Conservation (phyloP, 441 rosid genomes). For the Flueggea neowawraea region DNA sequence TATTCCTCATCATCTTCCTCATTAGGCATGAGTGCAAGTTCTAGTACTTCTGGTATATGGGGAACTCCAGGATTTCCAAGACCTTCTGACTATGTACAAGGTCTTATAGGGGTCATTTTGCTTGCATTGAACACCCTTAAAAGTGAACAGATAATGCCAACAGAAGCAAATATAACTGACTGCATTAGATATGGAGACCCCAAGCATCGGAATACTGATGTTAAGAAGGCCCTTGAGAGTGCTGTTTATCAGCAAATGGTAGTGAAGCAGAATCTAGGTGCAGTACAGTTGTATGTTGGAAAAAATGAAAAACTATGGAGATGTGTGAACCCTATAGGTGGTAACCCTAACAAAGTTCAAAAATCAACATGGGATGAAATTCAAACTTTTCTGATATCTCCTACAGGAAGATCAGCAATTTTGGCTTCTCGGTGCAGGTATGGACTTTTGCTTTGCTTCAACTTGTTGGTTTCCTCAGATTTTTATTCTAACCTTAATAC, state of each 20-base stretch:
- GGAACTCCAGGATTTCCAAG: constrained; percentile 31
- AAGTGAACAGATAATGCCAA: constrained; percentile 39
- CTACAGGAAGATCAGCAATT: constrained; percentile 35
- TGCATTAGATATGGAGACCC: constrained; percentile 44
- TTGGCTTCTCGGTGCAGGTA: constrained; percentile 49
- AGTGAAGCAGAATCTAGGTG: constrained; percentile 33
- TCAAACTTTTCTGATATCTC: constrained; percentile 30
- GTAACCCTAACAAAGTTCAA: constrained; percentile 30
- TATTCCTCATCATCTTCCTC: no score
- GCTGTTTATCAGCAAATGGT: constrained; percentile 46
- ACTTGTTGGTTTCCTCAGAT: background rate
- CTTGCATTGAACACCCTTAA: constrained; percentile 40
- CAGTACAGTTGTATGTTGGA: constrained; percentile 32
- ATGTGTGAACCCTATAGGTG: constrained; percentile 41
- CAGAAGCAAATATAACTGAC: constrained; percentile 36
- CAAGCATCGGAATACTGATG: constrained; percentile 26
- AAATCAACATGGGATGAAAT: constrained; percentile 33
- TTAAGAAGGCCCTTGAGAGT: constrained; percentile 33
- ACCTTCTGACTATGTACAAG: constrained; percentile 32
- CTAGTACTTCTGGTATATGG: constrained; percentile 27
- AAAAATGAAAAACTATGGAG: constrained; percentile 42
- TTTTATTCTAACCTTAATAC: constrained; percentile 4
- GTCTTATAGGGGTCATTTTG: constrained; percentile 39
- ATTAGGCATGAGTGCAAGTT: constrained; percentile 16
- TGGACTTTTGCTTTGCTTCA: background rate